Evolutionary conservation across 352 stramenopile genomes (phyloP), one percentile per base, ranked within the genome.

Genomic region (Pythium aphanidermatum): DNA sequence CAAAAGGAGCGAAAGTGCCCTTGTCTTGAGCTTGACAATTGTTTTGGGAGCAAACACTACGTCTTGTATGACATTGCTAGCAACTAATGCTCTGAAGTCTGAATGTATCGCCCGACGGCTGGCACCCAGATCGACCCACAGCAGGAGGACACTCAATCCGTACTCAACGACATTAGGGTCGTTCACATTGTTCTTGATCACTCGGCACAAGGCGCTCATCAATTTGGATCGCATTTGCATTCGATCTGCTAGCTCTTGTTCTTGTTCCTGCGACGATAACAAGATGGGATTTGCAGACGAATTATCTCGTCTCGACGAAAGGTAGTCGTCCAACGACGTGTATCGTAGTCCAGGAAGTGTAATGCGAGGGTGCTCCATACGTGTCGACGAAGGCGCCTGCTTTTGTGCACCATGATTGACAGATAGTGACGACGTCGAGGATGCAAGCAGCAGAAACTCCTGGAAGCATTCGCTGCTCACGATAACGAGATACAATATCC

Each of bases 131-230:
- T 61, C 57, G 2, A 68, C 41, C 59, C 59, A 68, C 2, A 62
- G 27, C 3, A 23, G 23, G 1, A 68, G 21, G 3, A 63, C 49
- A 17, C 48, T 47, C 2, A 68, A 35, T 11, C 59, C 59, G 36
- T 34, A 33, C 3, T 64, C 59, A 6, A 63, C 32, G 16, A 68
- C 45, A 4, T 30, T 30, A 1, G 48, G 30, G 9, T 60, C 29
- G 28, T 57, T 60, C 20, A 46, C 17, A 41, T 68, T 60, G 46
- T 65, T 68, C 19, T 60, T 38, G 26, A 64, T 61, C 13, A 68
- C 53, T n/a, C 59, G 53, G 33, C 59, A 68, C 10, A 68, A 20
- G n/a, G 54, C 59, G 21, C 34, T 57, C 10, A 68, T 36, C 6
- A 68, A 48, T 29, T 68, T 60, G 30, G 59, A 17, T 2, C 49